Evolutionary conservation across 495 filamentous ascomycete genomes (phyloP).

Genomic region (Hypoxylon fragiforme): DNA sequence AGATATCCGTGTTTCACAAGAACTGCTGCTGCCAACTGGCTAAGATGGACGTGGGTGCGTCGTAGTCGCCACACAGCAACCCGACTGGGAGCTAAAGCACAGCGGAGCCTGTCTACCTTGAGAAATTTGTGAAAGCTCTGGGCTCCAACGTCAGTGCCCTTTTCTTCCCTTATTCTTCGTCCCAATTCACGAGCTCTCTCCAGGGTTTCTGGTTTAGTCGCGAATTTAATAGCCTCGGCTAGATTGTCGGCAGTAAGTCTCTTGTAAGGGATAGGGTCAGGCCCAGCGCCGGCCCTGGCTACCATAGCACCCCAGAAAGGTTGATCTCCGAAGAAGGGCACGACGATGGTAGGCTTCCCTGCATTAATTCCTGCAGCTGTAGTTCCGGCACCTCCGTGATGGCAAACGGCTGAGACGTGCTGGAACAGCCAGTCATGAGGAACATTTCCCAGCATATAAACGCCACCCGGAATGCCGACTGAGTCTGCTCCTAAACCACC

Average conservation of each 20-base stretch:
- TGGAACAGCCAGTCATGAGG: slow-evolving; percentile 86
- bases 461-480: slow-evolving; percentile 61
- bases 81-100: slow-evolving; percentile 63
- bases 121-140: slow-evolving; percentile 72
- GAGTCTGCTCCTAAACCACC: slow-evolving; percentile 69
- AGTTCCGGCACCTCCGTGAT: slow-evolving; percentile 83
- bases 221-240: slow-evolving; percentile 61
- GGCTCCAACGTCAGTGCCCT: slow-evolving; percentile 64
- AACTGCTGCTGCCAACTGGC: slow-evolving; percentile 68
- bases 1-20: slow-evolving; percentile 64
- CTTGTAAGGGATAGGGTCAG: slow-evolving; percentile 69
- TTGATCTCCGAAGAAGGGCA: slow-evolving; percentile 87
- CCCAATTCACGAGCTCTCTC: slow-evolving; percentile 62
- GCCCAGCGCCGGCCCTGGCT: slow-evolving; percentile 70
- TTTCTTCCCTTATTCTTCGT: slow-evolving; percentile 63
- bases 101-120: slow-evolving; percentile 61
- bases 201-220: slow-evolving; percentile 58
- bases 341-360: slow-evolving; percentile 71
- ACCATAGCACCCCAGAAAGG: slow-evolving; percentile 84
- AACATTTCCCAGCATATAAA: slow-evolving; percentile 78
- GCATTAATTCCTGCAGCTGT: slow-evolving; percentile 72
- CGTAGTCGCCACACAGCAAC: slow-evolving; percentile 73
- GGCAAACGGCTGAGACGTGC: slow-evolving; percentile 73
- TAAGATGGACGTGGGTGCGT: slow-evolving; percentile 63
- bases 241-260: slow-evolving; percentile 65